These are phyloP conservation scores for Aphanomyces cochlioides DNA, from an alignment of 352 stramenopile species.

Conservation along the genomic window DNA sequence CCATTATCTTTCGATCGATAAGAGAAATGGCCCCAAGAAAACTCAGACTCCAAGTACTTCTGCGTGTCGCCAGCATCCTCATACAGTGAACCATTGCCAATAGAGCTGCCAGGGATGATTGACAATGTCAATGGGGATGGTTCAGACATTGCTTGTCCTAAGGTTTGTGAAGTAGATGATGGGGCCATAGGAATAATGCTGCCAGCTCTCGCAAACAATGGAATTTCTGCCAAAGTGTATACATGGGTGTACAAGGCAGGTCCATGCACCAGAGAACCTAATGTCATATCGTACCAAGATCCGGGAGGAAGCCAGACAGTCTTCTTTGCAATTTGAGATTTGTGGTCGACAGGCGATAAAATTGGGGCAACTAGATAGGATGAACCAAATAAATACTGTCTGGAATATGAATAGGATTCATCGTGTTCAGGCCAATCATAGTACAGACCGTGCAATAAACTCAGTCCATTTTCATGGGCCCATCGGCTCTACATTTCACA, in stretches of 20 bases:
- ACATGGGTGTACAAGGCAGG: conserved; percentile 33
- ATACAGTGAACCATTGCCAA: conserved; percentile 33
- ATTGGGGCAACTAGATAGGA: conserved; percentile 46
- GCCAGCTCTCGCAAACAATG: conserved; percentile 37
- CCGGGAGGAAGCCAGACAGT: conserved; percentile 47
- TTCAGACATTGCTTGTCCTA: conserved; percentile 32
- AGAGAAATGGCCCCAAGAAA: conserved; percentile 31
- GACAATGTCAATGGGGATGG: conserved; percentile 32
- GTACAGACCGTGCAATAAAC: conserved; percentile 42
- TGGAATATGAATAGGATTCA: conserved; percentile 36
- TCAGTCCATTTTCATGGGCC: conserved; percentile 36
- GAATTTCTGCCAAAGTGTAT: conserved; percentile 38
- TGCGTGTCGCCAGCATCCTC: conserved; percentile 40
- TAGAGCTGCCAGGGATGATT: conserved; percentile 30
- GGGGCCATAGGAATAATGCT: conserved; percentile 34
- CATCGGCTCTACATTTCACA: conserved; percentile 12
- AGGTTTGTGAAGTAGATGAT: not conserved
- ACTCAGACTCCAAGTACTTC: conserved; percentile 31
- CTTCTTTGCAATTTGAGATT: conserved; percentile 34
- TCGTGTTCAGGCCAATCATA: conserved; percentile 42
- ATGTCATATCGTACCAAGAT: conserved; percentile 42
- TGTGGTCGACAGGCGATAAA: conserved; percentile 31
- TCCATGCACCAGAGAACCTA: conserved; percentile 31
- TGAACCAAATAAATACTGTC: conserved; percentile 49
- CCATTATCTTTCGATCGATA: conserved; percentile 23